Evolutionary conservation across 768 basidiomycete species (phyloP).

Genomic region (Plicaturopsis crispa): DNA sequence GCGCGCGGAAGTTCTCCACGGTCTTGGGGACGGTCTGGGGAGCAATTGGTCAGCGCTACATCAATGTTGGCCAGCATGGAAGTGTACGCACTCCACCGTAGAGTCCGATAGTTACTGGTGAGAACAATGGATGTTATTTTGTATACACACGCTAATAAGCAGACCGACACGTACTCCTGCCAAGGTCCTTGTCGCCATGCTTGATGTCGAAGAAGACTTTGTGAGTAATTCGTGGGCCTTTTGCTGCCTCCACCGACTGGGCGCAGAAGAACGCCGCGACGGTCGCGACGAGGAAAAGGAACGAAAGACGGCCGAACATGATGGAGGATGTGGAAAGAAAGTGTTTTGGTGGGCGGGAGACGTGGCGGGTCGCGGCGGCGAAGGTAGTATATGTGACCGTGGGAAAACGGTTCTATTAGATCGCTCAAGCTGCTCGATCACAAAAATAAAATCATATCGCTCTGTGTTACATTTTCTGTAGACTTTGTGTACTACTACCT

Average conservation of each 20-base stretch:
- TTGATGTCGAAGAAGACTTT: conserved; percentile 94
- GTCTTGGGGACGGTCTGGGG: conserved; percentile 89
- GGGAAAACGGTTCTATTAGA: too few relatives aligned
- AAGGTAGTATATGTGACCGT: not conserved
- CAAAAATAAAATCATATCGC: too few relatives aligned
- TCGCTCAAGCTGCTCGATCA: too few relatives aligned
- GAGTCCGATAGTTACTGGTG: conserved; percentile 80
- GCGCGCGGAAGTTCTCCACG: conserved; percentile 94
- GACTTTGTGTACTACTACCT: not conserved
- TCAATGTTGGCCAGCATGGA: not conserved
- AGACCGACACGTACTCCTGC: conserved; percentile 50
- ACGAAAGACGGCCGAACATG: conserved; percentile 56
- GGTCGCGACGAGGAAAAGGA: conserved; percentile 55
- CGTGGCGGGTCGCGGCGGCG: conserved; percentile 6
- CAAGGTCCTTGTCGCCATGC: conserved; percentile 83
- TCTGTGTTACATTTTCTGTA: not conserved
- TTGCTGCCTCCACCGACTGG: conserved; percentile 70
- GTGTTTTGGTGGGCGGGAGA: conserved; percentile 5
- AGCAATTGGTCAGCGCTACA: not conserved
- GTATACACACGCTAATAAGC: too few relatives aligned
- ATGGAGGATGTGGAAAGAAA: conserved; percentile 18
- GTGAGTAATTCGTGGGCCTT: conserved; percentile 85
- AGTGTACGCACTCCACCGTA: conserved; percentile 70
- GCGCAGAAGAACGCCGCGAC: conserved; percentile 65
- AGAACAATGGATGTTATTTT: too few relatives aligned